Conservation (phyloP, 2,329 filamentous ascomycete species). For the Tolypocladium guangdongense region DNA sequence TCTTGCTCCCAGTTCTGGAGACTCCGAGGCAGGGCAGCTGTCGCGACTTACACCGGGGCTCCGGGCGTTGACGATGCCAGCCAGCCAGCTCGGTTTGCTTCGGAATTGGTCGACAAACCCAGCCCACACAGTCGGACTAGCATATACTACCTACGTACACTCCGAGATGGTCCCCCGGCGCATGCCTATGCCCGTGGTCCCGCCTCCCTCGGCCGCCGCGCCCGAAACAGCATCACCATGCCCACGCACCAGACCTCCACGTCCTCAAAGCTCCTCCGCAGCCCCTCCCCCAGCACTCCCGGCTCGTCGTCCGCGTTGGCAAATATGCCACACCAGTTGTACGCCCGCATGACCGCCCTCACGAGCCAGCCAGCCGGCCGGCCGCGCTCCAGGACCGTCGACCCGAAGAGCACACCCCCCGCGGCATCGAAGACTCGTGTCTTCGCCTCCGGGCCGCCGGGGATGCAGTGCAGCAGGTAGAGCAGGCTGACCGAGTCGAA, state of each 20-base stretch:
- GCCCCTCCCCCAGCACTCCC: slow-evolving; percentile 19
- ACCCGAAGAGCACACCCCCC: slow-evolving; percentile 13
- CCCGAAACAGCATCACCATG: slow-evolving; percentile 25
- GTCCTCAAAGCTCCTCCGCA: slow-evolving; percentile 23
- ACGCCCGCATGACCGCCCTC: slow-evolving; percentile 13
- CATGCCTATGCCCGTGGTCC: too few relatives aligned
- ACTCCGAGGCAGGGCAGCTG: not conserved
- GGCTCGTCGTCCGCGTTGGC: slow-evolving; percentile 25
- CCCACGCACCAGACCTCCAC: slow-evolving; percentile 28
- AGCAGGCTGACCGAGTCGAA: slow-evolving; percentile 27
- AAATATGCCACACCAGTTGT: slow-evolving; percentile 26
- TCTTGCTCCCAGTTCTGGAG: not conserved
- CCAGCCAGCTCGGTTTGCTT: not conserved
- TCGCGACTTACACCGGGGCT: not conserved
- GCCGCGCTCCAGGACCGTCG: slow-evolving; percentile 11
- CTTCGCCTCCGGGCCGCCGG: slow-evolving; percentile 10
- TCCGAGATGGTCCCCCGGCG: too few relatives aligned
- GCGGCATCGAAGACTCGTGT: slow-evolving; percentile 6
- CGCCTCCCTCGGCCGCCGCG: slow-evolving; percentile 13
- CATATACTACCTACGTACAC: too few relatives aligned
- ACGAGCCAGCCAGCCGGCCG: slow-evolving; percentile 7
- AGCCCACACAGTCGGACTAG: too few relatives aligned
- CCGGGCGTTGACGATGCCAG: not conserved
- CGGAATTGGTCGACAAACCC: not conserved
- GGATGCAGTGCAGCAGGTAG: slow-evolving; percentile 16